Evolutionary conservation across 495 filamentous ascomycete species (phyloP), one percentile per base, ranked within the genome.

Genomic region (Tuber borchii): DNA sequence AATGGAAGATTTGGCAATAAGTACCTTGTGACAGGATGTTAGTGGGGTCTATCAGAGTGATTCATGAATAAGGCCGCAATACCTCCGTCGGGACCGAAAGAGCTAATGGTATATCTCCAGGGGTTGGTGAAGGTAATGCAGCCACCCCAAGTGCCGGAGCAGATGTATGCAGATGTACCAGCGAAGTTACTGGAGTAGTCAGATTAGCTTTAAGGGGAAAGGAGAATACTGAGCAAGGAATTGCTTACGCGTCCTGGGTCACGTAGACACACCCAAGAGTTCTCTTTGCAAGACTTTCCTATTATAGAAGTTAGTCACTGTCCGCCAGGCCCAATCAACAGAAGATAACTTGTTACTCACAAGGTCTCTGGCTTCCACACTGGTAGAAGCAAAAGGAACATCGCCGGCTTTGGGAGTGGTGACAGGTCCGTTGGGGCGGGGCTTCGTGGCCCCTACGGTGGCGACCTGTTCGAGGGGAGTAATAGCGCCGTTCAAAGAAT

Each of bases 121-220:
- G 4, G n/a, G 8, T 6, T 0, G 6, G 22, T 51, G 19, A 6
- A 22, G 20, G 6, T 51, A 20, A 1, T 7, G 46, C 46, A 51
- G 20, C 6, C 4, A 1, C 46, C 46, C n/a, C 2, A 51, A n/a
- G 7, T 0, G 6, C 8, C n/a, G 19, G 0, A 22, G 7, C 46
- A 51, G 20, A 9, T 9, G 7, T n/a, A 9, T 9, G 6, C 0
- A 40, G 39, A 4, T 0, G 3, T 2, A 8, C 2, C 2, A 0
- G 3, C 9, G 20, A 22, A 51, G 0, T n/a, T 9, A 0, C 46
- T 51, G 2, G 19, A n/a, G 0, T 4, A n/a, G 7, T 2, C 5
- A 0, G 5, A n/a, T 51, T 51, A 51, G 20, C 6, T 2, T 8
- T n/a, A 9, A n/a, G 46, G 20, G 0, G 6, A n/a, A 0, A n/a